These are phyloP conservation scores for Apiotrichum mycotoxinovorans DNA, from an alignment of 1,284 basidiomycete genomes.

Conservation along the genomic window DNA sequence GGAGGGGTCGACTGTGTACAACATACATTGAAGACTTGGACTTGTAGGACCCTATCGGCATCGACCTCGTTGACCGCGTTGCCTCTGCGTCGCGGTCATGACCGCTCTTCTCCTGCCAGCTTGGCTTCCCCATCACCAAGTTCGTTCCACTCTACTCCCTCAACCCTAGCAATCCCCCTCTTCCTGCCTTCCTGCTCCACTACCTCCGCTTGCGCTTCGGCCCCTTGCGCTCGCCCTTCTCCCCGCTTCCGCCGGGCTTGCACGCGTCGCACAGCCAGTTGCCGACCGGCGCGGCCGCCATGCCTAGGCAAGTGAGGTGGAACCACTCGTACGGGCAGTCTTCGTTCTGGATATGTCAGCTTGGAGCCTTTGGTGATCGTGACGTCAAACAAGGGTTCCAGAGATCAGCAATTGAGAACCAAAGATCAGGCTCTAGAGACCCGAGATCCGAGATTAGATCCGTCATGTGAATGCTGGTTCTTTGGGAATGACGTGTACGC, in stretches of 20 bases:
- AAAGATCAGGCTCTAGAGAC: too few species aligned
- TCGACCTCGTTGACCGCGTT: too few species aligned
- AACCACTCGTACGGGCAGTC: conserved; percentile 55
- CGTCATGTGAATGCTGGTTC: background rate
- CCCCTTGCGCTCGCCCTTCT: background rate
- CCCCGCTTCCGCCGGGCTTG: conserved; percentile 18
- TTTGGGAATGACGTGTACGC: conserved; percentile 9
- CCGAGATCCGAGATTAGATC: too few species aligned
- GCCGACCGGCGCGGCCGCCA: conserved; percentile 38
- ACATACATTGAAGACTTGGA: too few species aligned
- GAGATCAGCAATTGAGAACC: conserved; percentile 9
- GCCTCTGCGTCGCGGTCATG: background rate
- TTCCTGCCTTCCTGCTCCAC: background rate
- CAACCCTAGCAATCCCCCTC: background rate
- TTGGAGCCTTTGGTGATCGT: too few species aligned
- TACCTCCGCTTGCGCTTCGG: conserved; percentile 9
- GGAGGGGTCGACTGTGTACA: too few species aligned
- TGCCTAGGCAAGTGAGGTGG: conserved; percentile 44
- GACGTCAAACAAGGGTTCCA: too few species aligned
- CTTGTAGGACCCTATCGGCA: too few species aligned
- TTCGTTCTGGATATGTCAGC: conserved; percentile 46
- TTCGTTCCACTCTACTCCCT: background rate
- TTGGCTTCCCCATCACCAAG: background rate
- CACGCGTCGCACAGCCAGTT: conserved; percentile 44
- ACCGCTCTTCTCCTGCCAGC: too few species aligned